Conservation (phyloP, 192 early-diverging fungal species). For the Umbelopsis vinacea region DNA sequence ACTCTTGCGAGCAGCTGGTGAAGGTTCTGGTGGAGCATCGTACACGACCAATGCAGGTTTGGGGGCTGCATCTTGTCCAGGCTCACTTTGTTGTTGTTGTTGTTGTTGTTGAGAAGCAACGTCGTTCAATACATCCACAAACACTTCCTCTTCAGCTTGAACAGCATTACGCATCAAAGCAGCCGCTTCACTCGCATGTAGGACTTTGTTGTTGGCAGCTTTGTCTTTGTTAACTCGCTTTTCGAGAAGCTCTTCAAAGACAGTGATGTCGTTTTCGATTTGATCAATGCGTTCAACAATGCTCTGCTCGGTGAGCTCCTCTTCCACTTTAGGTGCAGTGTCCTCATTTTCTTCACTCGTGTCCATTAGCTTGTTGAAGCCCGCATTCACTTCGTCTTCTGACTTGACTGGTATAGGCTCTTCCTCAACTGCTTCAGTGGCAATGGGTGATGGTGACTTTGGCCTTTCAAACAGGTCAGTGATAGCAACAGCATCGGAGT, state of each 20-base stretch:
- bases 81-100: background rate
- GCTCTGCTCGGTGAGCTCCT: conserved; percentile 35
- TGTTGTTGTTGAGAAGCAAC: conserved; percentile 3
- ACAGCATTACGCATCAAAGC: conserved; percentile 17
- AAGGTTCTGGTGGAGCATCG: conserved; percentile 16
- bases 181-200: background rate
- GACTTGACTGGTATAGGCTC: background rate
- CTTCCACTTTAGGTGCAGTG: background rate
- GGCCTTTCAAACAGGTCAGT: conserved; percentile 13
- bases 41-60: background rate
- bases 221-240: conserved; percentile 24
- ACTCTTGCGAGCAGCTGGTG: conserved; percentile 20
- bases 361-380: background rate
- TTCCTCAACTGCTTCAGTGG: background rate
- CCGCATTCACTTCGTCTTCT: background rate
- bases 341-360: background rate
- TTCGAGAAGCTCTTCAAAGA: conserved; percentile 37
- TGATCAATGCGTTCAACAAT: conserved; percentile 44
- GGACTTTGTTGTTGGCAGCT: background rate
- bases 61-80: background rate
- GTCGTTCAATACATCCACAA: conserved; percentile 22
- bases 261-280: conserved; percentile 42
- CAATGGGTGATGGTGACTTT: background rate
- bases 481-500: background rate
- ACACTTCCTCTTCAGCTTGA: conserved; percentile 18